phyloP scores from a whole-genome alignment of 1,139 yeast species.

The Hansenula lynferdii region DNA sequence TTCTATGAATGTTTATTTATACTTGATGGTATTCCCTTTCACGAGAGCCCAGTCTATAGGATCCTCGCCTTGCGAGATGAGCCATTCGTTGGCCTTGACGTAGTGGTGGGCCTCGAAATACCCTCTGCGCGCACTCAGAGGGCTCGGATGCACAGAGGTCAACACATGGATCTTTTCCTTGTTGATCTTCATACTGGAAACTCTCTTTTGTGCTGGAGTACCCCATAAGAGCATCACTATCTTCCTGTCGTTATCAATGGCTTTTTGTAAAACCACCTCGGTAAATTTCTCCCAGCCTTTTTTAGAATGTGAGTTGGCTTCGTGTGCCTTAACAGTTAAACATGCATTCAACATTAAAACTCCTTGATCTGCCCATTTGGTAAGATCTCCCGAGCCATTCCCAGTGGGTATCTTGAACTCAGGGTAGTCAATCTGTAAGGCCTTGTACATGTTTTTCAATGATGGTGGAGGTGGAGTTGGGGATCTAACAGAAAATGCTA shows the following conservation, averaged over 20 bases:
- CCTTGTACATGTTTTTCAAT: slow-evolving; percentile 79
- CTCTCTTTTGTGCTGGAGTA: slow-evolving; percentile 76
- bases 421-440: slow-evolving; percentile 67
- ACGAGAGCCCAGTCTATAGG: slow-evolving; percentile 54
- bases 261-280: slow-evolving; percentile 45
- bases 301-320: slow-evolving; percentile 88
- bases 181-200: slow-evolving; percentile 34
- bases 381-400: slow-evolving; percentile 55
- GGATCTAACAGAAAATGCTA: slow-evolving; percentile 86
- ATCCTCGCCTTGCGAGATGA: slow-evolving; percentile 33
- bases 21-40: too few species aligned
- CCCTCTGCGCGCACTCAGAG: slow-evolving; percentile 82
- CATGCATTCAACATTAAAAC: slow-evolving; percentile 86
- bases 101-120: slow-evolving; percentile 73
- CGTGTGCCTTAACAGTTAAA: slow-evolving; percentile 88
- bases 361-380: slow-evolving; percentile 86
- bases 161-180: slow-evolving; percentile 47
- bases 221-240: slow-evolving; percentile 94
- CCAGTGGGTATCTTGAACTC: slow-evolving; percentile 55
- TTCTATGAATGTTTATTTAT: too few species aligned
- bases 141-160: slow-evolving; percentile 89
- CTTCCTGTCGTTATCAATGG: slow-evolving; percentile 36
- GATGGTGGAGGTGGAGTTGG: slow-evolving; percentile 92
- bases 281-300: slow-evolving; percentile 95
- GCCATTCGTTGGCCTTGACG: slow-evolving; percentile 65